Percentiles rank a stretch among this genome's conserved stretches.
Conservation (phyloP, 169 alveolate species). For the Plasmodium knowlesi region DNA sequence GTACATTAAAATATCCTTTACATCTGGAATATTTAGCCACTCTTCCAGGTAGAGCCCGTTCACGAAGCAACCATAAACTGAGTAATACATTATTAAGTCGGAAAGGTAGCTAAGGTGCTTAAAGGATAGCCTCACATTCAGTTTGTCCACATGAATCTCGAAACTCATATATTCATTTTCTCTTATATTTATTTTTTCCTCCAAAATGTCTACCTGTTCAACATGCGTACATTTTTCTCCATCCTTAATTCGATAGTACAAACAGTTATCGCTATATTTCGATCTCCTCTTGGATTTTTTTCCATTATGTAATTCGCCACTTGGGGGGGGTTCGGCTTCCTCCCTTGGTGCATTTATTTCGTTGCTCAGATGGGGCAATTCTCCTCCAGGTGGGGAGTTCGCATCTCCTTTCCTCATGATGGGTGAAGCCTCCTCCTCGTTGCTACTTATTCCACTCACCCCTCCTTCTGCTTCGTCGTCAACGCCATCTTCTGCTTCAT, state of each 20-base stretch:
- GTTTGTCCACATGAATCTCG: slow-evolving; percentile 7
- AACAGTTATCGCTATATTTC: background rate
- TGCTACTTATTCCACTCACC: background rate
- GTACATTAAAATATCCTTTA: slow-evolving; percentile 30
- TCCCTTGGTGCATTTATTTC: background rate
- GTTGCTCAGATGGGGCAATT: background rate
- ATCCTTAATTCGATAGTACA: background rate
- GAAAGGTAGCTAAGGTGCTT: slow-evolving; percentile 13
- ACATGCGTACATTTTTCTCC: background rate
- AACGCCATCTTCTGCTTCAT: background rate
- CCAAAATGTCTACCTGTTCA: slow-evolving; percentile 28
- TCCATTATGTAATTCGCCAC: background rate
- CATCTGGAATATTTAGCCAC: slow-evolving; percentile 51
- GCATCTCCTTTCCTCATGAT: background rate
- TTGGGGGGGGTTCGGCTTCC: background rate
- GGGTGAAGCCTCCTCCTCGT: background rate
- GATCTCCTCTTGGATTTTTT: background rate
- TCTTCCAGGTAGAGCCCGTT: slow-evolving; percentile 40
- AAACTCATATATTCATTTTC: slow-evolving; percentile 67
- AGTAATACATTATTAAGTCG: slow-evolving; percentile 26
- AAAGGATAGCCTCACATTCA: slow-evolving; percentile 24
- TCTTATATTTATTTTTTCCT: slow-evolving; percentile 48
- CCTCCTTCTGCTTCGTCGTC: background rate
- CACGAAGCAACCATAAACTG: slow-evolving; percentile 30
- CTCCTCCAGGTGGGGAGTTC: background rate